These are phyloP conservation scores for Gillenia trifoliata DNA, from an alignment of 306 rosid species.

Conservation along the genomic window DNA sequence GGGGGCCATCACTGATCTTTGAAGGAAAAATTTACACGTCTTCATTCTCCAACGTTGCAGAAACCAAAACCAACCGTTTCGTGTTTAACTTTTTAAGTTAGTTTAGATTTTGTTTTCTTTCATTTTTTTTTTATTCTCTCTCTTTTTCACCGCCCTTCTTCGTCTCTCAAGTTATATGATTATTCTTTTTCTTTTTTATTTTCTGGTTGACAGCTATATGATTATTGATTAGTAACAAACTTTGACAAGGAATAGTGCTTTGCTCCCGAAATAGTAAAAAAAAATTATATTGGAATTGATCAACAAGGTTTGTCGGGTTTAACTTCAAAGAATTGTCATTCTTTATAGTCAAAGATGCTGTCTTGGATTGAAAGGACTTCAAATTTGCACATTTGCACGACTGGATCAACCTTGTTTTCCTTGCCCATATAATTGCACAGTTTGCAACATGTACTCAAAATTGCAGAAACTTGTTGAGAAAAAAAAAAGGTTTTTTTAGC, in stretches of 20 bases:
- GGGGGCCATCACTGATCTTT: background rate
- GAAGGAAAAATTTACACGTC: background rate
- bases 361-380: background rate
- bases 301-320: background rate
- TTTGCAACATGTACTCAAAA: background rate
- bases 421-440: background rate
- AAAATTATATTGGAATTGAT: background rate
- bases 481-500: too few relatives aligned
- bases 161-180: too few relatives aligned
- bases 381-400: background rate
- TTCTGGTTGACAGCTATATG: too few relatives aligned
- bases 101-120: background rate
- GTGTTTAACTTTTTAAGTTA: background rate
- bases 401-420: background rate
- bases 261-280: background rate
- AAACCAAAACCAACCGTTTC: background rate
- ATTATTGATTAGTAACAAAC: too few relatives aligned
- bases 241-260: background rate
- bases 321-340: background rate
- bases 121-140: too few relatives aligned
- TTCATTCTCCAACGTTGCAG: background rate
- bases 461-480: background rate
- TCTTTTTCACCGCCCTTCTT: background rate
- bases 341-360: background rate
- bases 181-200: too few relatives aligned